Base-by-base conservation (phyloP, 495 filamentous ascomycete genomes). In the Amniculicola lignicola region DNA sequence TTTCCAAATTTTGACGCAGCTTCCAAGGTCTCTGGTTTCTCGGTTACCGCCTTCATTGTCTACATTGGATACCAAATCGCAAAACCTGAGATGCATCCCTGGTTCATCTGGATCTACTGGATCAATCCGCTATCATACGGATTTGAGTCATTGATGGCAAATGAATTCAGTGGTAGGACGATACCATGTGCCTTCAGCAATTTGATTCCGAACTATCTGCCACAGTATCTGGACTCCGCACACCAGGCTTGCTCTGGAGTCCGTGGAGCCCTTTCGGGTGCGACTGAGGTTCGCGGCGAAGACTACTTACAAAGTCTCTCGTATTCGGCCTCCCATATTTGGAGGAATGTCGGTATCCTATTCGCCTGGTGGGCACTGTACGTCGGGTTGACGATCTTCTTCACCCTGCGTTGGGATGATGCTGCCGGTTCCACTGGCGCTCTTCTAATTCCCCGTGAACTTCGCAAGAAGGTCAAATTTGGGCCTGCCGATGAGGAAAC, bases 21-120 rank as follows among this genome's bases (percentile, higher is more conserved):
- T 1, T 78, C 77, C n/a, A 79, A 81, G 57, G 66, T 82, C 0
- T 78, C 79, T 5, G 76, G 76, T 0, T 79, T 77, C 42, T 68
- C 73, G 18, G 70, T 79, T 15, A 63, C 64, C 15, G 61, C 68
- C 3, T 62, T 71, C 52, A 68, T 66, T 29, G 47, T 73, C 7
- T 75, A 56, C 24, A 49, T 28, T 5, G 53, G 41, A 14, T 56
- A 56, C 24, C 12, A 31, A 15, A 56, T 75, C 40, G 72, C 75
- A 0, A 63, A 69, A 5, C 69, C 72, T 0, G 68, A 77, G 36
- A 77, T 78, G 74, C 62, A 67, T 33, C 66, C 69, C 15, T 79
- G 77, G 78, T 77, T 80, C 37, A 71, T 68, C 51, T 70, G 68
- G 70, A 69, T 73, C 29, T 70, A 63, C 28, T 75, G 67, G 67